Percentiles rank a stretch among this genome's conserved stretches.
These are phyloP conservation scores for Ulmus americana DNA, from an alignment of 331 rosid genomes.

Conservation along the genomic window DNA sequence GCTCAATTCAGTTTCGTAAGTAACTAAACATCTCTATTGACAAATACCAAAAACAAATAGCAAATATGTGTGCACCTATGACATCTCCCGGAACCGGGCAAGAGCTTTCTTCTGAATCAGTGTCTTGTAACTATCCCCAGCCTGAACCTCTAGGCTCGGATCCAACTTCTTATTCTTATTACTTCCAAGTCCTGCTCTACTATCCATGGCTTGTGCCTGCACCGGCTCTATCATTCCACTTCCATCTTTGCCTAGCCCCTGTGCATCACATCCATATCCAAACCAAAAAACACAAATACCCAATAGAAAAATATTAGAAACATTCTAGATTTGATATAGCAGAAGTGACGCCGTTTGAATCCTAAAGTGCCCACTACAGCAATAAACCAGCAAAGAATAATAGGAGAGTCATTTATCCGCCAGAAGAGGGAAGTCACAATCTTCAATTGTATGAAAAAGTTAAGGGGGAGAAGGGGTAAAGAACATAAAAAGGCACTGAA, in stretches of 20 bases:
- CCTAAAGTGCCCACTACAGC: background rate
- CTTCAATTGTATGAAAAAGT: background rate
- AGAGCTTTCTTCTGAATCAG: constrained; percentile 95
- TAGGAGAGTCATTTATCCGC: background rate
- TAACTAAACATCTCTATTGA: background rate
- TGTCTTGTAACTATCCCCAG: constrained; percentile 86
- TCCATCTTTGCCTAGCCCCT: constrained; percentile 98
- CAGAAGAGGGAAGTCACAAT: background rate
- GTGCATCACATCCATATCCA: constrained; percentile 35
- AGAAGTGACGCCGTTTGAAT: background rate
- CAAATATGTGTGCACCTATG: constrained; percentile 15
- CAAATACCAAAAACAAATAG: background rate
- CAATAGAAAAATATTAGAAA: constrained; percentile 34
- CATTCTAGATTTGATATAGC: background rate
- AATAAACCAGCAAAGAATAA: background rate
- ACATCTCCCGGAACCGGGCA: constrained; percentile 93
- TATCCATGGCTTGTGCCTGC: constrained; percentile 70
- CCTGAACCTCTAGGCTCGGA: constrained; percentile 77
- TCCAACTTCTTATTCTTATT: constrained; percentile 87
- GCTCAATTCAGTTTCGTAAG: background rate
- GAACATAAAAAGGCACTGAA: no score
- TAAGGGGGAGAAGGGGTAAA: no score
- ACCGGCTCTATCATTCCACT: constrained; percentile 97
- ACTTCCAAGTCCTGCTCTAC: constrained; percentile 95
- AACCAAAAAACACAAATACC: constrained; percentile 30